A percentile compares a stretch with the other conserved stretches of the same genome.
Conservation (phyloP, 257 asterid genomes). For the Rubia yunnanensis region DNA sequence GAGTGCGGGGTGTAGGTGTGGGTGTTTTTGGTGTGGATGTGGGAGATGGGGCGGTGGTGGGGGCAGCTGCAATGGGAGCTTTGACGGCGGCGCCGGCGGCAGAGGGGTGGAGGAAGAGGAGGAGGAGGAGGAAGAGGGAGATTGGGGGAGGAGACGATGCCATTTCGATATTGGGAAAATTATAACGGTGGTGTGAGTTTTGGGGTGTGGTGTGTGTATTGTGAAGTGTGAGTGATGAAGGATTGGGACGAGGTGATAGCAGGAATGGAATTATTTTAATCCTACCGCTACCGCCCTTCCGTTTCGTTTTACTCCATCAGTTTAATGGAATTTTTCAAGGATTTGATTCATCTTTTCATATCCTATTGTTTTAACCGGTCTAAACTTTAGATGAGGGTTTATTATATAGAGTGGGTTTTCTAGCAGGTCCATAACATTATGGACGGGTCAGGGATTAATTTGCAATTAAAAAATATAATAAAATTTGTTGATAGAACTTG, state of each 20-base stretch:
- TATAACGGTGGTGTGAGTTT: neutral
- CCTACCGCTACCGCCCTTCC: no score
- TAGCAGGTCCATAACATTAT: no score
- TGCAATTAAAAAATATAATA: no score
- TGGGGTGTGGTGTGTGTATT: neutral
- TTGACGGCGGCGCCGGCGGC: conserved; percentile 16
- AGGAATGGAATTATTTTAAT: conserved; percentile 15
- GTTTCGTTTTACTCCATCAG: no score
- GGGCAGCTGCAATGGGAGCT: conserved; percentile 16
- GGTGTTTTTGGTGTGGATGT: conserved; percentile 14
- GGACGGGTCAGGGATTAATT: no score
- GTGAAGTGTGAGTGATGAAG: neutral
- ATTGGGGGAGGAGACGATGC: neutral
- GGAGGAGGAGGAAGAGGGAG: conserved; percentile 1
- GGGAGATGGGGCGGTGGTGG: conserved; percentile 23
- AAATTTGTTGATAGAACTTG: no score
- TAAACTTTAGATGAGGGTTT: no score
- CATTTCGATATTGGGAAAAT: neutral
- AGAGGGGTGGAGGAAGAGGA: conserved; percentile 15
- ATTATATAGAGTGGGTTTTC: no score
- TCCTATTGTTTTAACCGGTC: no score
- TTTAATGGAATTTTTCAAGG: no score
- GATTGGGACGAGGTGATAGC: conserved; percentile 18
- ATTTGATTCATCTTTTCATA: no score
- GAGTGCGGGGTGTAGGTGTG: conserved; percentile 20